Evolutionary conservation across 768 basidiomycete species (phyloP).

Genomic region (Porpolomopsis calyptriformis): DNA sequence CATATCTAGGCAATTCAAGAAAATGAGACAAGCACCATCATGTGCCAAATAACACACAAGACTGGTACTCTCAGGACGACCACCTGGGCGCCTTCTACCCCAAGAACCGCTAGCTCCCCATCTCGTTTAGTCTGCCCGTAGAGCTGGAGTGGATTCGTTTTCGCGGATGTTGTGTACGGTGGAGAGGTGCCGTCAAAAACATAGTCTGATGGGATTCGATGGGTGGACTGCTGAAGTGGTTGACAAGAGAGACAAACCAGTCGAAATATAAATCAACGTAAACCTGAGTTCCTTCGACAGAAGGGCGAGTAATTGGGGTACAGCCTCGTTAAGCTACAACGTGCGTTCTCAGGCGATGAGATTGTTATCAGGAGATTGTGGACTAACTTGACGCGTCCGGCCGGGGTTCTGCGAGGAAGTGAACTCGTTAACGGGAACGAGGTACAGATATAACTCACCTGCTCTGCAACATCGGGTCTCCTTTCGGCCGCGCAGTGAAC

Average conservation of each 20-base stretch:
- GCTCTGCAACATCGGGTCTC: slow-evolving; percentile 86
- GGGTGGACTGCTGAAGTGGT: too few relatives aligned
- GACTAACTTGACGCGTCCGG: slow-evolving; percentile 47
- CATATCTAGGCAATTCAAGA: slow-evolving; percentile 49
- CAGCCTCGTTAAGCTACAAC: slow-evolving; percentile 73
- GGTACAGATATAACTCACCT: slow-evolving; percentile 34
- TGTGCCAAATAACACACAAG: slow-evolving; percentile 40
- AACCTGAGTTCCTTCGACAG: slow-evolving; percentile 53
- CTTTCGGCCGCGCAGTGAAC: slow-evolving; percentile 95
- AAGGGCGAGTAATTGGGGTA: slow-evolving; percentile 61
- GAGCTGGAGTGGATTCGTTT: slow-evolving; percentile 75
- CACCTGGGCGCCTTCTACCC: slow-evolving; percentile 43
- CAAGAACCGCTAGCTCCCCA: slow-evolving; percentile 72
- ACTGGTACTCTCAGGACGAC: slow-evolving; percentile 85
- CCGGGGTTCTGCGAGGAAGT: slow-evolving; percentile 48
- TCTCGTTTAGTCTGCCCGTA: slow-evolving; percentile 84
- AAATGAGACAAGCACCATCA: slow-evolving; percentile 3
- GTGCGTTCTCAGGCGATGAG: neutral
- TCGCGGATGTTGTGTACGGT: slow-evolving; percentile 68
- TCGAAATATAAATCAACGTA: slow-evolving; percentile 84
- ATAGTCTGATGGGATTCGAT: slow-evolving; percentile 52
- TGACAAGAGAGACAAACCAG: slow-evolving; percentile 31
- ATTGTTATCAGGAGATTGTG: neutral
- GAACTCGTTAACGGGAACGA: neutral
- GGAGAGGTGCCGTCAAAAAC: slow-evolving; percentile 93